Evolutionary conservation across 75 land plant species (phyloP).

Genomic region (Selaginella tamariscina): DNA sequence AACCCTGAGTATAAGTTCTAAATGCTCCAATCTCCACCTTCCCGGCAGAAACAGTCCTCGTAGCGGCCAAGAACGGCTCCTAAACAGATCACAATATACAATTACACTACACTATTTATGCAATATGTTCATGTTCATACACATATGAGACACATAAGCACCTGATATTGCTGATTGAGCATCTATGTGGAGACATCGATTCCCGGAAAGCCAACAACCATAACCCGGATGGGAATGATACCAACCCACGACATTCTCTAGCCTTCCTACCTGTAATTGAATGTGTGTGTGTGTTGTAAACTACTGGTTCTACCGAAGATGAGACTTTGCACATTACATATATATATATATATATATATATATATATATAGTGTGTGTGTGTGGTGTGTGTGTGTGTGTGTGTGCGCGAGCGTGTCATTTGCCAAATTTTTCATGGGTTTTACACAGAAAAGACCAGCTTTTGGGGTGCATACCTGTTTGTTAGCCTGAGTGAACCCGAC

Average conservation of each 20-base stretch:
- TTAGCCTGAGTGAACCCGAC: constrained; percentile 89
- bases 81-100: too few relatives aligned
- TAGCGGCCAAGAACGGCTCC: constrained; percentile 95
- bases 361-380: too few relatives aligned
- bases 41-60: constrained; percentile 17
- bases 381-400: too few relatives aligned
- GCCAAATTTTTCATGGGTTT: too few relatives aligned
- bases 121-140: too few relatives aligned
- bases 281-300: too few relatives aligned
- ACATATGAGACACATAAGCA: too few relatives aligned
- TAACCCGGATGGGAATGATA: constrained; percentile 99
- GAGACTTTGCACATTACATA: too few relatives aligned
- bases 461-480: constrained; percentile 42
- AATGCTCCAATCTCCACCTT: constrained; percentile 13
- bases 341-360: too few relatives aligned
- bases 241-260: constrained; percentile 98
- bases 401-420: too few relatives aligned
- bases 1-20: constrained; percentile 8
- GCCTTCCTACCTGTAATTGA: constrained; percentile 60
- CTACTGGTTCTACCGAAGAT: too few relatives aligned
- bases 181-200: constrained; percentile 94
- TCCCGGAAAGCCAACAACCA: constrained; percentile 99
- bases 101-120: too few relatives aligned
- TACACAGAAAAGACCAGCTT: not conserved
- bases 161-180: constrained; percentile 86